Base-by-base conservation (phyloP, 306 rosid species). In the Bauhinia variegata region DNA sequence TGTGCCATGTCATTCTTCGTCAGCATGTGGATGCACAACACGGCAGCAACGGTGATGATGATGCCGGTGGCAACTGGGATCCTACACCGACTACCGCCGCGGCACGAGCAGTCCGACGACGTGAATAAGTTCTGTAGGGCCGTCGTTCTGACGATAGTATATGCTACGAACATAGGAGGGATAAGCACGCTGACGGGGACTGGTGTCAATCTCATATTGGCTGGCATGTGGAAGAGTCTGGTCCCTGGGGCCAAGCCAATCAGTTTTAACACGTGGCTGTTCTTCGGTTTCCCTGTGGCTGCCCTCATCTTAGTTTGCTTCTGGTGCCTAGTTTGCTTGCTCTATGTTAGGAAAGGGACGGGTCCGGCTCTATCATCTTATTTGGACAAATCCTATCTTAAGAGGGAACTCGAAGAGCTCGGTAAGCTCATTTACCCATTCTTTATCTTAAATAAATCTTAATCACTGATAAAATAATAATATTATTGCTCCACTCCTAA, bases 1-100 rank as follows among this genome's bases (percentile, higher is more conserved):
- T 85, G 92, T 10, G 91, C 80, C 61, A 87, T 90, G 37, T 34
- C 96, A 46, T 90, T 88, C 49, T 92, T 92, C 44, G 85, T 92
- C 3, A 87, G 96, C 88, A 89, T 92, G 98, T 92, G 98, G 98
- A 72, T 92, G 78, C 98, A 89, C 92, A 89, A 92, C 79, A 86
- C 82, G 75, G 90, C 98, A 8, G 72, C 95, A 0, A 87, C 95
- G 18, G 85, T 89, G 70, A 75, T 92, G 84, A 89, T 92, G 98
- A 92, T 92, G 96, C 96, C 96, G 14, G 89, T 92, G 23, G 96
- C 98, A 6, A 85, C 88, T 0, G 98, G 98, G 33, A 75, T 92
- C 63, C 67, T 92, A 0, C 91, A 89, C 17, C 66, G 89, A 2
- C 65, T 92, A 12, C 92, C 97, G 1, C 49, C 64, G 54, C 68